Evolutionary conservation across 2,329 filamentous ascomycete genomes (phyloP).

Genomic region (Hypoxylon sp.): DNA sequence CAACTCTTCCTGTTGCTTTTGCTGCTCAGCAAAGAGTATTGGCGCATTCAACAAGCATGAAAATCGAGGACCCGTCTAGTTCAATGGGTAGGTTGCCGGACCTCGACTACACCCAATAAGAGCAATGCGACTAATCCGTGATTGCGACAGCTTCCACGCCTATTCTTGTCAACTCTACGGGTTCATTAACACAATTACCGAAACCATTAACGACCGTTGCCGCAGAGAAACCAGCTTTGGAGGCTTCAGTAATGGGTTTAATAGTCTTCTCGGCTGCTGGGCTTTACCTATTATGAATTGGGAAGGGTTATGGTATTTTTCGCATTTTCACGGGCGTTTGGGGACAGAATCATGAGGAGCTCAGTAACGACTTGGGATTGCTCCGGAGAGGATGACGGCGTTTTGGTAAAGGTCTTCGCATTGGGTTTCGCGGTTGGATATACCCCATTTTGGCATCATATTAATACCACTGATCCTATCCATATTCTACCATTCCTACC

Average conservation of each 20-base stretch:
- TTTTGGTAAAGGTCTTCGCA: constrained; percentile 36
- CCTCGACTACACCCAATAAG: background rate
- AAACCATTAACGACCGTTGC: constrained; percentile 44
- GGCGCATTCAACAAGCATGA: constrained; percentile 44
- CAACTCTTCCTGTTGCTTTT: constrained; percentile 37
- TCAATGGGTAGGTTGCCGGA: constrained; percentile 38
- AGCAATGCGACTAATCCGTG: constrained; percentile 23
- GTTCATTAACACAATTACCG: constrained; percentile 36
- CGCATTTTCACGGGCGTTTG: constrained; percentile 48
- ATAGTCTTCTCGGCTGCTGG: constrained; percentile 54
- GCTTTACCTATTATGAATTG: constrained; percentile 50
- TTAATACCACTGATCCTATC: constrained; percentile 26
- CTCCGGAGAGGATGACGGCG: constrained; percentile 29
- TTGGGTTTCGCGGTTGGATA: constrained; percentile 35
- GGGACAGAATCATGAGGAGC: constrained; percentile 26
- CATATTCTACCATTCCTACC: constrained; percentile 6
- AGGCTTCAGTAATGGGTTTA: constrained; percentile 53
- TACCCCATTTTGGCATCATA: constrained; percentile 43
- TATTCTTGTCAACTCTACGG: constrained; percentile 46
- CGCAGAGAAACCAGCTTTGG: constrained; percentile 49
- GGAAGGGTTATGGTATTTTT: constrained; percentile 22
- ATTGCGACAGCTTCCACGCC: constrained; percentile 34
- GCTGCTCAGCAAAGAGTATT: constrained; percentile 43
- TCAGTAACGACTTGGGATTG: constrained; percentile 30
- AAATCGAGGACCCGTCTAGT: constrained; percentile 39